A percentile compares a stretch with the other conserved stretches of the same genome.
Evolutionary conservation across 2,329 filamentous ascomycete genomes (phyloP).

Genomic region (Colletotrichum sp.): DNA sequence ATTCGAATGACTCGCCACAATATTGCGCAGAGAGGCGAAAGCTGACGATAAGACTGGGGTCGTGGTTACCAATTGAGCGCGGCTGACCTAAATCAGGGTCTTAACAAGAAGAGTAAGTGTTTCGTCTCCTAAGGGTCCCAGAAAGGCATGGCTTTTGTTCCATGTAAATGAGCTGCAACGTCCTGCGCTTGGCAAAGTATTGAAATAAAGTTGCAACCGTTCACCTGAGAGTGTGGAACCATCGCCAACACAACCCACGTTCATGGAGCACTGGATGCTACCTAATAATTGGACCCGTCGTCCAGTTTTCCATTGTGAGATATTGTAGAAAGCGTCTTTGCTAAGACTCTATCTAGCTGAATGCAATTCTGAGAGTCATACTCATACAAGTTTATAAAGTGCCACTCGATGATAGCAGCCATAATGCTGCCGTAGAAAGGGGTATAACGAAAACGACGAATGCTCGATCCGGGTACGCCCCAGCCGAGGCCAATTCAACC

Average conservation of each 20-base stretch:
- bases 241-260: not conserved
- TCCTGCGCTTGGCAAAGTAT: not conserved
- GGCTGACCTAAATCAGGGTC: not conserved
- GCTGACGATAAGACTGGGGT: not conserved
- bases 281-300: not conserved
- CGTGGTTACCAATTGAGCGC: not conserved
- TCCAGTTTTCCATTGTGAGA: not conserved
- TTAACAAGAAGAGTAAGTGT: not conserved
- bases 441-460: not conserved
- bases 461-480: not conserved
- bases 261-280: not conserved
- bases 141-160: not conserved
- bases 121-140: not conserved
- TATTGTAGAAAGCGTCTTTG: not conserved
- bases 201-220: not conserved
- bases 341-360: not conserved
- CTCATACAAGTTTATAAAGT: not conserved
- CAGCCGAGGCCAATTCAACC: not conserved
- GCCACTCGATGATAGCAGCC: not conserved
- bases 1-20: not conserved
- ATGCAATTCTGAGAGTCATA: not conserved
- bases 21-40: not conserved
- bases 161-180: not conserved
- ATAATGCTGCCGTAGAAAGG: not conserved
- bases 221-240: not conserved